phyloP scores from a whole-genome alignment of 73 alveolate genomes.

The Tetrahymena thermophila region DNA sequence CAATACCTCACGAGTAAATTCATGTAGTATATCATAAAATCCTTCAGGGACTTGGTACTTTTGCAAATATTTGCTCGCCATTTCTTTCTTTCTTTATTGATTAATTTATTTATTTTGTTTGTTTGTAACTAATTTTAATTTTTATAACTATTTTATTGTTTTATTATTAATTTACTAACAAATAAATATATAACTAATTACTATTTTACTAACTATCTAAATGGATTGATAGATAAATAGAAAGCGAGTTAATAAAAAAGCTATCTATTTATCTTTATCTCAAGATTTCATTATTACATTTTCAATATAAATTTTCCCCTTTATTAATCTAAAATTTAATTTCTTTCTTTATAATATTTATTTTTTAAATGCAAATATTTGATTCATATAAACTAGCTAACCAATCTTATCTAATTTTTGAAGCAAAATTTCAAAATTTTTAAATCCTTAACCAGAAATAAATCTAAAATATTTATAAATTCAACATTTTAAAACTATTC shows the following conservation, averaged over 20 bases:
- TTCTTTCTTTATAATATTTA: too few relatives aligned
- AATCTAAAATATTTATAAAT: too few relatives aligned
- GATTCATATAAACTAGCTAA: background rate
- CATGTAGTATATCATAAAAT: conserved; percentile 27
- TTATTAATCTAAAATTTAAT: too few relatives aligned
- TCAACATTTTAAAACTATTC: too few relatives aligned
- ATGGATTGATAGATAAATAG: background rate
- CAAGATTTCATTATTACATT: background rate
- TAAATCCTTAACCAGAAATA: too few relatives aligned
- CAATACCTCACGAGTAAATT: conserved; percentile 36
- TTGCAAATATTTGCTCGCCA: conserved; percentile 12
- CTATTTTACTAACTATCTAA: background rate
- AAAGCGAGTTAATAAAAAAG: background rate
- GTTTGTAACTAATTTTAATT: background rate
- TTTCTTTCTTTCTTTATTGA: background rate
- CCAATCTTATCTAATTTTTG: background rate
- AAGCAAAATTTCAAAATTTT: background rate
- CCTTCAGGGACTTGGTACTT: conserved; percentile 47
- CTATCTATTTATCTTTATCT: background rate
- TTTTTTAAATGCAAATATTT: too few relatives aligned
- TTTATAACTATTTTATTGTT: background rate
- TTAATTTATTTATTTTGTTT: background rate
- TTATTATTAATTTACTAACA: background rate
- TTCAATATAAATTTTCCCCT: background rate
- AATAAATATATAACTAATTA: background rate